Base-by-base conservation (phyloP, 1,284 basidiomycete species). In the Phlebopus sp. region DNA sequence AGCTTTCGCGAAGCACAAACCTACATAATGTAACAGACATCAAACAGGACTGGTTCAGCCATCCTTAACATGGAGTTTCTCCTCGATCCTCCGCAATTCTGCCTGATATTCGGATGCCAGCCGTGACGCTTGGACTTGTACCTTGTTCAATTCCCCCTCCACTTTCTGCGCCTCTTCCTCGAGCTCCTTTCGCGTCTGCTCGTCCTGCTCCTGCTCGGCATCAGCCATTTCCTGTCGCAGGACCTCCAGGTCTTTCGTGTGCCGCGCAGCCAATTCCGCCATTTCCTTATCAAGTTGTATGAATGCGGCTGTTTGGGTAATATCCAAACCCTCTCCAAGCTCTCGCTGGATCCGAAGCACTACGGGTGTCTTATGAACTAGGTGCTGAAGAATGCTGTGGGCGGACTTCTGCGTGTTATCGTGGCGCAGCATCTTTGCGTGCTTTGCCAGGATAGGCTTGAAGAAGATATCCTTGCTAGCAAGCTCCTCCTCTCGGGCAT, bases 281-380 rank as follows among this genome's bases (percentile, higher is more conserved):
- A 65, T 59, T 37, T 65, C 63, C 39, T 41, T 61, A 36, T 69
- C 64, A 10, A 65, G 62, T 37, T 68, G 67, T 37, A 44, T 67
- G 37, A 45, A 66, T 36, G 63, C 63, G 18, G 61, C 58, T 0
- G 73, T 74, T 53, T 74, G 59, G 25, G 62, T 62, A 37, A 73
- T 66, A 37, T 66, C 64, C 44, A 66, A 56, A 18, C 59, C 59
- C 18, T 66, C 61, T 15, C 69, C 72, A 9, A 75, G 50, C 46
- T 75, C 73, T 4, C 59, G 56, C 55, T 75, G 74, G 37, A 75
- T 75, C 25, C 62, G 66, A 17, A 75, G 63, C 0, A 66, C 51
- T 4, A 66, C 49, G 1, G 71, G 67, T 1, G 59, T 53, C 37
- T 66, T 68, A 34, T 55, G 51, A 31, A 69, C 47, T 10, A 76